Evolutionary conservation across 2,329 filamentous ascomycete species (phyloP).

Genomic region (Decorospora gaudefroyi): DNA sequence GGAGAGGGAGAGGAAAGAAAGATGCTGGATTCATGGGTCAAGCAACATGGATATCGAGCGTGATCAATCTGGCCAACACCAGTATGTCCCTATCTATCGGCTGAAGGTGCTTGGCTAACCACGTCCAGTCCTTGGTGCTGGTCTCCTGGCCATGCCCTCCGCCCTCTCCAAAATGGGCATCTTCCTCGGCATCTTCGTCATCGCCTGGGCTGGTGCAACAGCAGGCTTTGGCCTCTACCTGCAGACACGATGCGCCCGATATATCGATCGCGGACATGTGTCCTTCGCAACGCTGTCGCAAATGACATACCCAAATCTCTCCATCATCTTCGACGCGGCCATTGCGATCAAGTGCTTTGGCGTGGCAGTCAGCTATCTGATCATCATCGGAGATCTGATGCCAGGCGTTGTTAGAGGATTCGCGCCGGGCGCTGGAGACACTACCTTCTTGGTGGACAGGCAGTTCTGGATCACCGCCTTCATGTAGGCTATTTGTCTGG

Average conservation of each 20-base stretch:
- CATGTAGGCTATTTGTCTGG: constrained; percentile 62
- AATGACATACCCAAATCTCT: constrained; percentile 93
- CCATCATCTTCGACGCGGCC: constrained; percentile 91
- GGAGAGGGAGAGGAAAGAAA: constrained; percentile 68
- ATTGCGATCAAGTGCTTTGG: constrained; percentile 99
- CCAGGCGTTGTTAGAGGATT: constrained; percentile 89
- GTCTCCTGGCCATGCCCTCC: constrained; percentile 92
- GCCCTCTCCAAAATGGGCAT: constrained; percentile 97
- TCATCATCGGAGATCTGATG: constrained; percentile 98
- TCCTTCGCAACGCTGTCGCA: constrained; percentile 98
- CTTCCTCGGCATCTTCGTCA: constrained; percentile 77
- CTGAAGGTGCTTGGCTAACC: constrained; percentile 16
- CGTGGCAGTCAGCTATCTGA: constrained; percentile 94
- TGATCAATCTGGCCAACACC: constrained; percentile 94
- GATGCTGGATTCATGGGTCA: constrained; percentile 70
- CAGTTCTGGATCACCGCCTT: constrained; percentile 98
- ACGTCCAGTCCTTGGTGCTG: constrained; percentile 81
- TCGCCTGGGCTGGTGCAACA: constrained; percentile 87
- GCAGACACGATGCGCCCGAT: constrained; percentile 88
- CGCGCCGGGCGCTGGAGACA: constrained; percentile 62
- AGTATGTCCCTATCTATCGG: constrained; percentile 62
- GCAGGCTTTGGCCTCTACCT: constrained; percentile 93
- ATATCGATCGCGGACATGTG: constrained; percentile 83
- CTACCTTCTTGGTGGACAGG: constrained; percentile 80
- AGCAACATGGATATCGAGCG: constrained; percentile 86